Evolutionary conservation across 2,329 filamentous ascomycete genomes (phyloP), one percentile per base, ranked within the genome.

Genomic region (Aspergillus sp.): DNA sequence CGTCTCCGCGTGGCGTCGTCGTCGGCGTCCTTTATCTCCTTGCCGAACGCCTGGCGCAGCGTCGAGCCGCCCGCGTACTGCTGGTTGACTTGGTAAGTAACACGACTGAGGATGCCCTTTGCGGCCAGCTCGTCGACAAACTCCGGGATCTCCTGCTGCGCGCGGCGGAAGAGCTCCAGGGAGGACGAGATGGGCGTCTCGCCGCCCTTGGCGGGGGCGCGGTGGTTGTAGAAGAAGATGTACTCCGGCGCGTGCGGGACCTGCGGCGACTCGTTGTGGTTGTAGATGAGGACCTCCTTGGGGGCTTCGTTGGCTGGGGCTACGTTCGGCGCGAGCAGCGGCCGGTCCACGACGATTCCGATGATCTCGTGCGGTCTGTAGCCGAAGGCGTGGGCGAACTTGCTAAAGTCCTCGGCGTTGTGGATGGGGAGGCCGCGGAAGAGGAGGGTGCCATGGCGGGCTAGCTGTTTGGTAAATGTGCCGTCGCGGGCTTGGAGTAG

Each of bases 191-290:
- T 76, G 1, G 77, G 76, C 0, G 74, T 75, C 56, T 79, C 76
- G 5, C 71, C 71, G 1, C 71, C 70, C 17, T 58, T 64, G 1
- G 34, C 43, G 0, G 75, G 72, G 0, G 67, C 74, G 5, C 61
- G 64, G 52, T 79, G 71, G 1, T 67, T 62, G 44, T 79, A 79
- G 65, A 80, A 79, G 59, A 80, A 78, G 45, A 80, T 75, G 53
- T 80, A 80, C 54, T 76, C 78, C 0, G 78, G 78, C 0, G 77
- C 76, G 53, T 80, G 78, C 1, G 78, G 78, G 0, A 79, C 77
- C 55, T 79, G 77, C 0, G 76, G 75, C 0, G 75, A 79, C 56
- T 81, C 78, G 54, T 80, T 81, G 63, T 80, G 78, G 57, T 71
- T 79, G 59, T 78, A 79, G 38, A 80, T 78, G 6, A 74, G 64